A percentile compares a stretch with the other conserved stretches of the same genome.
Conservation (phyloP, 73 alveolate species). For the Blepharisma japonicum region DNA sequence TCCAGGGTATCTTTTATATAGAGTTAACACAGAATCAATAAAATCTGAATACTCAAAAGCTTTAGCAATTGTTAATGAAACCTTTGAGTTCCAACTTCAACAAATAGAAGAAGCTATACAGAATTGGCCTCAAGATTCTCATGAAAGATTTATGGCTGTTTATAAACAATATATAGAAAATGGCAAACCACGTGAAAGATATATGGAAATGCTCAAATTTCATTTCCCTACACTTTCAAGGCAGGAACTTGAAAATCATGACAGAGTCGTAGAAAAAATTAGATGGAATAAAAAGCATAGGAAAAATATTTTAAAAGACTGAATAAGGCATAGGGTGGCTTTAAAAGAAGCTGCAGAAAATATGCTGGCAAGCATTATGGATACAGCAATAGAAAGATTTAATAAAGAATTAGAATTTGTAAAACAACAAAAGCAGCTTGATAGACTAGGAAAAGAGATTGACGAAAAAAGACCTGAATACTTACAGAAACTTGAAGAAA, state of each 20-base stretch:
- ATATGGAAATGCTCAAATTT: slow-evolving; percentile 43
- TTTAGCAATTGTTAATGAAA: background rate
- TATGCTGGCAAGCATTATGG: slow-evolving; percentile 15
- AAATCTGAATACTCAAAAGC: slow-evolving; percentile 5
- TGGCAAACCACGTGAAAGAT: slow-evolving; percentile 47
- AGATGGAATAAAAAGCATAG: slow-evolving; percentile 41
- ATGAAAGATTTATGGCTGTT: slow-evolving; percentile 18
- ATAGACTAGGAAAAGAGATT: background rate
- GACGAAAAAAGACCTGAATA: slow-evolving; percentile 17
- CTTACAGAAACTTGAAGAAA: slow-evolving; percentile 15
- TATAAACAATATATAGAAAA: slow-evolving; percentile 37
- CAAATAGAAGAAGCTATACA: background rate
- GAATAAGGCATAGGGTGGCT: background rate
- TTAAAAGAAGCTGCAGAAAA: slow-evolving; percentile 12
- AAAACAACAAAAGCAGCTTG: background rate
- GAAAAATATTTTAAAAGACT: slow-evolving; percentile 14
- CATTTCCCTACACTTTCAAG: slow-evolving; percentile 46
- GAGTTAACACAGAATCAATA: background rate
- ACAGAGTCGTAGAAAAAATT: slow-evolving; percentile 40
- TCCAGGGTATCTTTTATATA: background rate
- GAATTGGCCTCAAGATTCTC: background rate
- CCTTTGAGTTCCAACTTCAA: background rate
- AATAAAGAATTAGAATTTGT: slow-evolving; percentile 10
- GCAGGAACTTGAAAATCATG: slow-evolving; percentile 41
- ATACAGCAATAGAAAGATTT: background rate